A percentile compares a stretch with the other conserved stretches of the same genome.
These are phyloP conservation scores for Pythium volutum DNA, from an alignment of 352 stramenopile genomes.

Conservation along the genomic window DNA sequence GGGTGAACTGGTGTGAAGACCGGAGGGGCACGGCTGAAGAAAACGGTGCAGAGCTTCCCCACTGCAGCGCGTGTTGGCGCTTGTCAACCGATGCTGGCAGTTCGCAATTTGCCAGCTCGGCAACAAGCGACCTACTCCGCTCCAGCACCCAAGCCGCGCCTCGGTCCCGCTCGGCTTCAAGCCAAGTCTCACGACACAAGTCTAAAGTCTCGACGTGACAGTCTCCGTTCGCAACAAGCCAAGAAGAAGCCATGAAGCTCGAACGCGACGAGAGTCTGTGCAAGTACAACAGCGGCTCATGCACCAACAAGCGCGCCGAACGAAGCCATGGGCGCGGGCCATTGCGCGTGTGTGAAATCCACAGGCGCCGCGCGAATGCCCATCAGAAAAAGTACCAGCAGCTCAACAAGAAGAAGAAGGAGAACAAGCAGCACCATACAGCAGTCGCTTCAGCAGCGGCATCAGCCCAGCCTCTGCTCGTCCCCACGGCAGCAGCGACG, in stretches of 20 bases:
- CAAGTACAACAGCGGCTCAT: constrained; percentile 6
- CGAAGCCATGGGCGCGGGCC: not conserved
- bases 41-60: too few relatives aligned
- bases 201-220: not conserved
- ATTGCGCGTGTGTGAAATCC: constrained; percentile 1
- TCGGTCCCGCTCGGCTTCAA: not conserved
- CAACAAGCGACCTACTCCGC: not conserved
- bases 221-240: not conserved
- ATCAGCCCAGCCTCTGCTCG: too few relatives aligned
- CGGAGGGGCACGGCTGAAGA: too few relatives aligned
- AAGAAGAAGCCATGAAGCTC: not conserved
- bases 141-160: not conserved
- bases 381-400: constrained; percentile 8
- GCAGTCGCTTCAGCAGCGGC: too few relatives aligned
- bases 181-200: too few relatives aligned
- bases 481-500: not conserved
- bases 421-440: not conserved
- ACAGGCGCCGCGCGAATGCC: not conserved
- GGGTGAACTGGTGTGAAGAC: too few relatives aligned
- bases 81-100: not conserved
- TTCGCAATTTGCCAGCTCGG: constrained; percentile 8
- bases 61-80: too few relatives aligned
- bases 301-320: not conserved
- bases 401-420: not conserved
- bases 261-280: not conserved